Evolutionary conservation across 2,329 filamentous ascomycete genomes (phyloP).

Genomic region (Fusarium bactridioides): DNA sequence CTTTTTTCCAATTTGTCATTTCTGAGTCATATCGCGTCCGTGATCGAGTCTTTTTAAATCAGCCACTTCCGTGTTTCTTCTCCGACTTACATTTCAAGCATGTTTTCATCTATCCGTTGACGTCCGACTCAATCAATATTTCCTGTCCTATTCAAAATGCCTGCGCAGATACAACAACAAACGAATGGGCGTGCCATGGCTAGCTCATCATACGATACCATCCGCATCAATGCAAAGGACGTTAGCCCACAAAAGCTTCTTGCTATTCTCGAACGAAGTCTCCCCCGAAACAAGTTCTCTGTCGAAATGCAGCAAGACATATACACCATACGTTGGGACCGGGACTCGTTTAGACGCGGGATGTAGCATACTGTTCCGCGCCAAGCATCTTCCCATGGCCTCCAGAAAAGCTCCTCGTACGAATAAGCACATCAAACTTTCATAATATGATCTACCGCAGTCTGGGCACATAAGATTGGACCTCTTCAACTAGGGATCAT

Average conservation of each 20-base stretch:
- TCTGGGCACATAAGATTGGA: neutral
- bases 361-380: neutral
- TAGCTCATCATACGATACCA: neutral
- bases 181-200: neutral
- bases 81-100: neutral
- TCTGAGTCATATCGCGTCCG: neutral
- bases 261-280: neutral
- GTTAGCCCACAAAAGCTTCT: neutral
- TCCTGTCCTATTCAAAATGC: neutral
- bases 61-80: neutral
- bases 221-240: neutral
- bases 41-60: neutral
- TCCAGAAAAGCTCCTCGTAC: neutral
- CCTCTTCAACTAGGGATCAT: neutral
- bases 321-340: neutral
- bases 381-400: neutral
- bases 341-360: neutral
- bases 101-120: neutral
- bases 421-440: no score
- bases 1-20: neutral
- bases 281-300: neutral
- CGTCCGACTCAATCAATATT: neutral
- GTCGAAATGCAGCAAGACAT: neutral
- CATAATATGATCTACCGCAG: neutral
- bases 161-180: neutral